These are phyloP conservation scores for Entomortierella parvispora DNA, from an alignment of 192 early-diverging fungal species.

Conservation along the genomic window DNA sequence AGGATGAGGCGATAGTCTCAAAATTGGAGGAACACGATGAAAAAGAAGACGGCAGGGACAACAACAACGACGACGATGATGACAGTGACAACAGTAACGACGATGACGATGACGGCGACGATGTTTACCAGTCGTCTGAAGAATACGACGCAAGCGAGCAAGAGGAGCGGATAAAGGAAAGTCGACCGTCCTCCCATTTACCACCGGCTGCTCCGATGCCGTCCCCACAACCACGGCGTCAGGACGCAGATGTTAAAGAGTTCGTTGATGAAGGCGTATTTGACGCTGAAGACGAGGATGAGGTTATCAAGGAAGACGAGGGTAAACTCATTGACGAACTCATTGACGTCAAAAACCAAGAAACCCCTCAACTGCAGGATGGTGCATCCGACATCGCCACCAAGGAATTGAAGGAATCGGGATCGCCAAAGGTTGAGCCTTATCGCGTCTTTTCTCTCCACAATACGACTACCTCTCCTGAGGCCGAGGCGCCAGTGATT, in stretches of 20 bases:
- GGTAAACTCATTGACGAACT: no score
- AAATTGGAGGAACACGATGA: neutral
- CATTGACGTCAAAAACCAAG: no score
- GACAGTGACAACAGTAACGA: no score
- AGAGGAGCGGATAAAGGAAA: neutral
- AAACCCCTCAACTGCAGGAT: no score
- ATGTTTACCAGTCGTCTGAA: conserved; percentile 42
- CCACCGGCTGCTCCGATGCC: neutral
- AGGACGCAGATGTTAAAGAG: neutral
- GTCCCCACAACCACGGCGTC: neutral
- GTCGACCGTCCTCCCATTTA: no score
- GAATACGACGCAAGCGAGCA: conserved; percentile 34
- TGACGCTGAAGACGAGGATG: conserved; percentile 48
- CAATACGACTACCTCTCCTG: neutral
- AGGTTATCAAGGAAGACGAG: neutral
- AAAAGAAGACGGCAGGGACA: neutral
- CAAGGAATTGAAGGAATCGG: conserved; percentile 15
- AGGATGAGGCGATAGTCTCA: no score
- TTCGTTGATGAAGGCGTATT: conserved; percentile 44
- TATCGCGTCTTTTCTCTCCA: conserved; percentile 21
- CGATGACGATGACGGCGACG: conserved; percentile 27
- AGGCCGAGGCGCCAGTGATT: no score
- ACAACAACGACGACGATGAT: neutral
- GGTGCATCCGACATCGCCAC: no score
- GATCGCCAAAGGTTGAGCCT: conserved; percentile 8